Percentiles rank a stretch among this genome's conserved stretches.
phyloP scores from a whole-genome alignment of 2,329 filamentous ascomycete genomes.

The Cladophialophora carrionii region DNA sequence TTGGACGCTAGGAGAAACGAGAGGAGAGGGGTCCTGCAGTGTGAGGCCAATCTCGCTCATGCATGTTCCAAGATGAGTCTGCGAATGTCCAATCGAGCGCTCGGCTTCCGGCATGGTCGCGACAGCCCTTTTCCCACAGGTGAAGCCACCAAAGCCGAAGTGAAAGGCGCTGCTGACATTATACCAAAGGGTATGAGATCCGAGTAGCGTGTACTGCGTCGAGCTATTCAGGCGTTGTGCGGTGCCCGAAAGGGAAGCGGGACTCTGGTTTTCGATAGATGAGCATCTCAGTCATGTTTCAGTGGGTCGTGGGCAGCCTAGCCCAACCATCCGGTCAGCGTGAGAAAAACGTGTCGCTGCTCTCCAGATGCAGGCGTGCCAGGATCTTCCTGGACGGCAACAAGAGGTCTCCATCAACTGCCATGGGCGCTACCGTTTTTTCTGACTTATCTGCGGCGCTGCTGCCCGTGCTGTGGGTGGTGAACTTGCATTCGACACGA shows the following conservation, averaged over 20 bases:
- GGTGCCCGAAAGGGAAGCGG: not conserved
- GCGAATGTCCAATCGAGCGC: not conserved
- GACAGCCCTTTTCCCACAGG: not conserved
- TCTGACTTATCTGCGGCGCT: not conserved
- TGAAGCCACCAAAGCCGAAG: not conserved
- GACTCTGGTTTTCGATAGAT: not conserved
- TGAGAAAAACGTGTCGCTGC: not conserved
- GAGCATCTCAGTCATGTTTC: not conserved
- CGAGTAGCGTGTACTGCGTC: not conserved
- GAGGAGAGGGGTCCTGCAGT: not conserved
- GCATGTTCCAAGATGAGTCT: not conserved
- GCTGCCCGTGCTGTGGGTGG: not conserved
- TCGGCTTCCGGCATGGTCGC: not conserved
- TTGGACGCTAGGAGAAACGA: constrained; percentile 1
- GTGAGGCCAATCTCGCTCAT: constrained; percentile 11
- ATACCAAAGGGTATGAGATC: not conserved
- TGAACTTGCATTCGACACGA: not conserved
- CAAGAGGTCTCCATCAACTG: not conserved
- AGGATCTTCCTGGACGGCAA: not conserved
- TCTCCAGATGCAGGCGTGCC: not conserved
- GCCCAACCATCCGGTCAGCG: constrained; percentile 3
- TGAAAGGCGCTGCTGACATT: not conserved
- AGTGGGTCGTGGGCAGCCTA: not conserved
- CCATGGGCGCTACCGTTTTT: constrained; percentile 1
- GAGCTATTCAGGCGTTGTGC: not conserved